phyloP scores from a whole-genome alignment of 1,139 yeast species.

The Geotrichum bryndzae region DNA sequence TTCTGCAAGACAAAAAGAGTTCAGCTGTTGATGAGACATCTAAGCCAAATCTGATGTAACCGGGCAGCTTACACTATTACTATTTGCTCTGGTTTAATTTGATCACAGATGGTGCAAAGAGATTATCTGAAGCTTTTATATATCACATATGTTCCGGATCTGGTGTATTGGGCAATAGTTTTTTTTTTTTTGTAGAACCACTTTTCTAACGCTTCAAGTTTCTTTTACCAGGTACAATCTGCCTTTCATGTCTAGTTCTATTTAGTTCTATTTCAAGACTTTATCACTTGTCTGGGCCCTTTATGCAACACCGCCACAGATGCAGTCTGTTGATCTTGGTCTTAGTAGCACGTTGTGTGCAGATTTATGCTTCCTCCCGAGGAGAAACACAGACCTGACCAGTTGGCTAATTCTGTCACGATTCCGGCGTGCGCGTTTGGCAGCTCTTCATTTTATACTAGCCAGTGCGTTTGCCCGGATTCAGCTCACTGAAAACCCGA shows the following conservation, averaged over 20 bases:
- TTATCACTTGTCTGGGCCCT: no score
- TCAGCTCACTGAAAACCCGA: neutral
- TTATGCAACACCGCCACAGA: neutral
- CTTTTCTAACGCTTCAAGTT: neutral
- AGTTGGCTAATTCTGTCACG: neutral
- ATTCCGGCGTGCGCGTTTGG: neutral
- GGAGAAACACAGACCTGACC: neutral
- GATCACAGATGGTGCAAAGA: constrained; percentile 11
- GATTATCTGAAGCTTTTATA: constrained; percentile 5
- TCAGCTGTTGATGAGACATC: constrained; percentile 2
- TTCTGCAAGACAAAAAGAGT: neutral
- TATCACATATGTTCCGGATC: neutral
- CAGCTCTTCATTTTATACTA: neutral
- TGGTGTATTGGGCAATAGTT: no score
- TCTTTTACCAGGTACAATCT: neutral
- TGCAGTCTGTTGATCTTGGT: neutral
- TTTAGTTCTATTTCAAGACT: no score
- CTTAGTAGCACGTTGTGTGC: neutral
- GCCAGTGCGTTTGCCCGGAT: neutral
- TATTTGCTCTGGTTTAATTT: constrained; percentile 1
- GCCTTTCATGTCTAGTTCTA: neutral
- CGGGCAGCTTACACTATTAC: neutral
- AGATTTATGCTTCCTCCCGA: neutral
- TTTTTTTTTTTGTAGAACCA: neutral
- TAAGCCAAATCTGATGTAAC: constrained; percentile 12